phyloP scores from a whole-genome alignment of 148 eudicot genomes.

The Beta vulgaris region DNA sequence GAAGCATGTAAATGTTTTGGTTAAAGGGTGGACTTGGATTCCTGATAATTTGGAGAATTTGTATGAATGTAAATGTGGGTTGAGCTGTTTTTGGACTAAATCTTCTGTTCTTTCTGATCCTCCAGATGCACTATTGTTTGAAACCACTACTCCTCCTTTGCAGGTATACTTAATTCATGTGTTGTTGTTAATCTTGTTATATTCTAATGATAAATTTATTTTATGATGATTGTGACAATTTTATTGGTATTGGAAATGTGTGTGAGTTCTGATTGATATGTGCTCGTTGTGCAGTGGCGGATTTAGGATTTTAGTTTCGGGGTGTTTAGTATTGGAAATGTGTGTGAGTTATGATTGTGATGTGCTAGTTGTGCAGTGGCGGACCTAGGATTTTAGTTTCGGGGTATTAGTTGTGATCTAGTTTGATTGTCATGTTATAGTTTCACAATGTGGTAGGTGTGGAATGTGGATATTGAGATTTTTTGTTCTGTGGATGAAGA shows the following conservation, averaged over 20 bases:
- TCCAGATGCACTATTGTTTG: constrained; percentile 90
- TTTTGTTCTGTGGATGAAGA: neutral
- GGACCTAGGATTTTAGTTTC: too few relatives aligned
- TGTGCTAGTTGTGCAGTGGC: neutral
- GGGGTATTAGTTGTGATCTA: neutral
- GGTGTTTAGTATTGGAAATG: neutral
- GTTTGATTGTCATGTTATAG: neutral
- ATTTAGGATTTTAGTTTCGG: too few relatives aligned
- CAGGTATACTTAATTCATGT: constrained; percentile 33
- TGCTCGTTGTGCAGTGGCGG: neutral
- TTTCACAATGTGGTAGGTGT: neutral
- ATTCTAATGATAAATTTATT: too few relatives aligned
- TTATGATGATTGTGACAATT: neutral
- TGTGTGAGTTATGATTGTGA: neutral
- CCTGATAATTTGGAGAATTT: constrained; percentile 92
- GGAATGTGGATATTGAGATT: neutral
- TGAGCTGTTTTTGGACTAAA: constrained; percentile 92
- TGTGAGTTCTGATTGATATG: neutral
- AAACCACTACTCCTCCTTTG: constrained; percentile 73
- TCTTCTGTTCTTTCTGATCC: constrained; percentile 74
- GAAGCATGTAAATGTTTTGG: constrained; percentile 74
- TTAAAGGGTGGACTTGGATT: constrained; percentile 96
- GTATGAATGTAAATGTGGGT: constrained; percentile 78
- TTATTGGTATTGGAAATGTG: neutral
- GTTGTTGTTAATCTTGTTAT: too few relatives aligned